Percentiles rank a stretch among this genome's conserved stretches.
Evolutionary conservation across 2,329 filamentous ascomycete species (phyloP).

Genomic region (Cladosporium colombiae): DNA sequence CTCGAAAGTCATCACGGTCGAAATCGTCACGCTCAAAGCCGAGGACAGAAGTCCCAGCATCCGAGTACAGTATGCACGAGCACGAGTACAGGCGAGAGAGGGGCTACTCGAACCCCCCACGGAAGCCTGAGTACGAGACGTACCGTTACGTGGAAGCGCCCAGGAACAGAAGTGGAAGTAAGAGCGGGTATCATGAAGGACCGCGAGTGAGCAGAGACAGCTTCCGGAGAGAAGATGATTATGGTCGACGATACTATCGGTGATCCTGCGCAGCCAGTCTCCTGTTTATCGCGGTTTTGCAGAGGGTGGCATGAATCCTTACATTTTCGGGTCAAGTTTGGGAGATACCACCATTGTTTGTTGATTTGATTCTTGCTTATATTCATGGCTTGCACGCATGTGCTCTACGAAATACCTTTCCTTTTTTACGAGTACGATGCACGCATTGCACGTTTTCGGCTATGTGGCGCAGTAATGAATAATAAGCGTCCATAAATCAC

Average conservation of each 20-base stretch:
- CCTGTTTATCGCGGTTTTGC: background rate
- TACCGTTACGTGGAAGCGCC: slow-evolving; percentile 50
- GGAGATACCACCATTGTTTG: background rate
- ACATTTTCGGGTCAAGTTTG: background rate
- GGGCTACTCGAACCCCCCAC: slow-evolving; percentile 31
- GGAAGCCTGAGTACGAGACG: slow-evolving; percentile 44
- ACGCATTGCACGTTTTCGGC: background rate
- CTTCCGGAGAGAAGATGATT: slow-evolving; percentile 26
- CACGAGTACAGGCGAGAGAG: slow-evolving; percentile 45
- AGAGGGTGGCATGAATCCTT: background rate
- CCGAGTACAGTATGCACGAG: slow-evolving; percentile 47
- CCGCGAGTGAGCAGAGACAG: slow-evolving; percentile 28
- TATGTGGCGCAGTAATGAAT: background rate
- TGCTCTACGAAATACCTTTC: background rate
- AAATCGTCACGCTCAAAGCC: slow-evolving; percentile 24
- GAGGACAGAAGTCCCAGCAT: slow-evolving; percentile 25
- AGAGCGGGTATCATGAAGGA: slow-evolving; percentile 30
- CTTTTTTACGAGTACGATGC: background rate
- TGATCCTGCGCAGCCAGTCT: background rate
- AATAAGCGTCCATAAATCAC: background rate
- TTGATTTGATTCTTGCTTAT: background rate
- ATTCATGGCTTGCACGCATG: background rate
- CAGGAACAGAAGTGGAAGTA: slow-evolving; percentile 27
- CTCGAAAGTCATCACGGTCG: slow-evolving; percentile 30
- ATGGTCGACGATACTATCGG: slow-evolving; percentile 22